Conservation (phyloP, 2,329 filamentous ascomycete species). For the Beauveria pseudobassiana region DNA sequence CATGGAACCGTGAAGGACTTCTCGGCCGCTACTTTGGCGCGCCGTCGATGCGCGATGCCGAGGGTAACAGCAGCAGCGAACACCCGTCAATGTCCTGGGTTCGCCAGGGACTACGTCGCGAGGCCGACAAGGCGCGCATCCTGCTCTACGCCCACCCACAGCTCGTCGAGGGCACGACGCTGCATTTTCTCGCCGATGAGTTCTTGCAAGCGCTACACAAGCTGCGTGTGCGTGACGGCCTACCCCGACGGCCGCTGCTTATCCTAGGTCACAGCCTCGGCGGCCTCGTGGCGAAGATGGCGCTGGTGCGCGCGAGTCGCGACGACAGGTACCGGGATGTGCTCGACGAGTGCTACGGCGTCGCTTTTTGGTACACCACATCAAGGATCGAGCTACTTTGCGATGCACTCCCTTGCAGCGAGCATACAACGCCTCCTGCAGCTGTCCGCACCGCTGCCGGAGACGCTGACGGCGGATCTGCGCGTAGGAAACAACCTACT, state of each 20-base stretch:
- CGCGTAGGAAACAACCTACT: constrained; percentile 43
- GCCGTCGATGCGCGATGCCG: constrained; percentile 31
- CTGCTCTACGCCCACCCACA: constrained; percentile 44
- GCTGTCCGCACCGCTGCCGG: constrained; percentile 42
- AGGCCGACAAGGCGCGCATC: constrained; percentile 40
- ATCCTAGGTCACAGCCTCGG: constrained; percentile 57
- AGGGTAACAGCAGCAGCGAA: constrained; percentile 18
- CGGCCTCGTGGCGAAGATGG: constrained; percentile 51
- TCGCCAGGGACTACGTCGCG: constrained; percentile 42
- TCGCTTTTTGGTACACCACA: constrained; percentile 56
- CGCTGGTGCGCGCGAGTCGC: constrained; percentile 40
- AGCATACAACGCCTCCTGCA: constrained; percentile 47
- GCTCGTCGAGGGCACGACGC: constrained; percentile 31
- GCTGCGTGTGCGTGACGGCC: constrained; percentile 26
- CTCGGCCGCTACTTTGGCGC: constrained; percentile 39
- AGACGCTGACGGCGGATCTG: constrained; percentile 42
- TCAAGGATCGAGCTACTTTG: constrained; percentile 55
- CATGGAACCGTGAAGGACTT: constrained; percentile 44
- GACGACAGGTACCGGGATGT: constrained; percentile 34
- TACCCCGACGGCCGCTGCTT: constrained; percentile 42
- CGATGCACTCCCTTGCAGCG: constrained; percentile 46
- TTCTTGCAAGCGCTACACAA: constrained; percentile 36
- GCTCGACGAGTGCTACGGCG: constrained; percentile 50
- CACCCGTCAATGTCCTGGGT: constrained; percentile 39
- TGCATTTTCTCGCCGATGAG: constrained; percentile 38